Base-by-base conservation (phyloP, 1,139 yeast species). In the Magnusiomyces ingens region DNA sequence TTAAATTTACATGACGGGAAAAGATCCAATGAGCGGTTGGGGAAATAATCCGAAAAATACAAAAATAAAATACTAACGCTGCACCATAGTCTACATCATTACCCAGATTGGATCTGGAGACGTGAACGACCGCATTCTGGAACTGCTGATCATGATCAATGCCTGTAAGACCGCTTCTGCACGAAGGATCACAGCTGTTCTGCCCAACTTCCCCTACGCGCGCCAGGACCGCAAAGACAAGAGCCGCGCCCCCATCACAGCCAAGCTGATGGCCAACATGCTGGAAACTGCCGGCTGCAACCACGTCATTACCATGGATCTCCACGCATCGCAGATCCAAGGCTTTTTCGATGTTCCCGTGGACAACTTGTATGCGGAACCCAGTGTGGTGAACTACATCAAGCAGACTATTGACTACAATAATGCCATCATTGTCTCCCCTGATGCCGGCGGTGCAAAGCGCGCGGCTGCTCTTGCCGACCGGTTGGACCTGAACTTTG, bases 401-500 rank as follows among this genome's bases (percentile, higher is more conserved):
- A 81, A 81, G 59, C 96, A 88, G 63, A 78, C 83, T 60, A 78
- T 86, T 56, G 82, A 77, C 64, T 72, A 71, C 62, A 75, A 79
- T 45, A 83, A 89, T 59, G 82, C 94, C 40, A 89, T 91, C 56
- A 85, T 93, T 57, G 89, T 90, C 21, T 89, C 97, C 1, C 99
- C 99, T 2, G 99, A 93, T 74, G 99, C 99, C 3, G 99, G 99
- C 64, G 99, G 99, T 55, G 99, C 99, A 57, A 93, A 93, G 71
- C 44, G 57, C 67, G 99, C 96, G 11, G 98, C 99, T 1, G 88
- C 93, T 8, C 76, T 93, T 61, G 98, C 98, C 50, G 98, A 93
- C 70, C 79, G 90, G 60, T 76, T 93, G 60, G 98, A 91, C 68
- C 77, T 91, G 64, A 90, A 90, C 71, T 93, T 93, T 72, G 98